Percentiles rank a stretch among this genome's conserved stretches.
Conservation (phyloP, 2,329 filamentous ascomycete species). For the Penicillium sp. region DNA sequence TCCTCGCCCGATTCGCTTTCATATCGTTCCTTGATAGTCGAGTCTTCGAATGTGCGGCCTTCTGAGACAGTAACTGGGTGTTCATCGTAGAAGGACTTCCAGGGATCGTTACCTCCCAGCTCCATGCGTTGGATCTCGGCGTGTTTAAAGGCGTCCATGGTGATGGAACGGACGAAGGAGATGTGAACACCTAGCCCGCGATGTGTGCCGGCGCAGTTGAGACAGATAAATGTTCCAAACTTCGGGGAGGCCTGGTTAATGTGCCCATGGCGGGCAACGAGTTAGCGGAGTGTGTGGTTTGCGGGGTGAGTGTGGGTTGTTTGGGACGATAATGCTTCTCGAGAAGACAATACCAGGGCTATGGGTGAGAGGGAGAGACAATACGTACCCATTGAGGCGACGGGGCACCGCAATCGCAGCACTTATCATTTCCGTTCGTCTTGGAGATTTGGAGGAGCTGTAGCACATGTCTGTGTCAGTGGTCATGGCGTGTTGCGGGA, state of each 20-base stretch:
- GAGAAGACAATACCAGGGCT: not conserved
- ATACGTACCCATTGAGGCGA: slow-evolving; percentile 89
- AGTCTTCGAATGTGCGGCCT: slow-evolving; percentile 76
- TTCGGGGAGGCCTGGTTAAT: slow-evolving; percentile 71
- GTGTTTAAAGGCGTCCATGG: slow-evolving; percentile 97
- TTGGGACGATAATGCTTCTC: not conserved
- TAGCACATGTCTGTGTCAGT: slow-evolving; percentile 17
- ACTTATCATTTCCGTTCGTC: slow-evolving; percentile 80
- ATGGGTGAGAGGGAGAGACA: slow-evolving; percentile 5
- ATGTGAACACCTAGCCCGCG: slow-evolving; percentile 95
- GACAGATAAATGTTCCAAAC: slow-evolving; percentile 97
- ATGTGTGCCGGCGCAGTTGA: slow-evolving; percentile 92
- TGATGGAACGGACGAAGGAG: slow-evolving; percentile 94
- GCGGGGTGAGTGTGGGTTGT: not conserved
- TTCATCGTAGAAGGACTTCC: slow-evolving; percentile 81
- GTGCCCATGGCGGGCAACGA: not conserved
- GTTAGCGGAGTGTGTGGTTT: slow-evolving; percentile 4
- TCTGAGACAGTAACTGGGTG: slow-evolving; percentile 66
- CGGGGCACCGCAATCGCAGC: slow-evolving; percentile 92
- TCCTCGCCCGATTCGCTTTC: slow-evolving; percentile 88
- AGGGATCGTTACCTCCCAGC: slow-evolving; percentile 82
- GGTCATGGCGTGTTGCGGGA: not conserved
- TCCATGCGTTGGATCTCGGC: slow-evolving; percentile 93
- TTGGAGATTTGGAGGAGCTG: slow-evolving; percentile 91
- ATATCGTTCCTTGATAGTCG: slow-evolving; percentile 87